A percentile compares a stretch with the other conserved stretches of the same genome.
These are phyloP conservation scores for Diaporthe destruens DNA, from an alignment of 2,329 filamentous ascomycete genomes.

Conservation along the genomic window DNA sequence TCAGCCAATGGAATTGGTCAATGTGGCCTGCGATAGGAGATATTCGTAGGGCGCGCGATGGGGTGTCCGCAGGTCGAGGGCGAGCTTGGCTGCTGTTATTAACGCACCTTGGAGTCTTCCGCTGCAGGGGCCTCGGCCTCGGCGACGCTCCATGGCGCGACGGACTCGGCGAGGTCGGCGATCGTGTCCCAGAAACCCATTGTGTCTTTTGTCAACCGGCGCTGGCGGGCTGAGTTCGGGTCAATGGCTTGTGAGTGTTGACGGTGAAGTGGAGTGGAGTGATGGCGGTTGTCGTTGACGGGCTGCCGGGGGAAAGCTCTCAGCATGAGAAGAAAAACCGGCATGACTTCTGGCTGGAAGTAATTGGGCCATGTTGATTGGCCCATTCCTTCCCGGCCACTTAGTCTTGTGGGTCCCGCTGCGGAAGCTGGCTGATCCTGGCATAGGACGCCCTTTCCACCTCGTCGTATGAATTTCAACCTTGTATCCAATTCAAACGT, in stretches of 20 bases:
- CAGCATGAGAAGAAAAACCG: conserved; percentile 58
- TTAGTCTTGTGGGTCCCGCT: conserved; percentile 4
- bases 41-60: not conserved
- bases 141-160: conserved; percentile 73
- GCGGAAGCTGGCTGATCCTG: conserved; percentile 1
- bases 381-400: conserved; percentile 44
- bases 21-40: not conserved
- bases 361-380: conserved; percentile 65
- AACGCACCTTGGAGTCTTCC: conserved; percentile 69
- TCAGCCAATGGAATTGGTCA: not conserved
- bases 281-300: conserved; percentile 48
- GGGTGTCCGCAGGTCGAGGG: not conserved
- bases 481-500: too few species aligned
- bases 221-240: conserved; percentile 51
- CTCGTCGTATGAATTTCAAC: too few species aligned
- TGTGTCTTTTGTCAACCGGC: conserved; percentile 55
- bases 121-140: conserved; percentile 77
- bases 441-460: not conserved
- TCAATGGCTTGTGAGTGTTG: conserved; percentile 46
- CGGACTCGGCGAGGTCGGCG: conserved; percentile 74
- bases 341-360: conserved; percentile 23
- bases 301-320: conserved; percentile 52
- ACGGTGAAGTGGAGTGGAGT: conserved; percentile 47
- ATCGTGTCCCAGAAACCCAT: conserved; percentile 78
- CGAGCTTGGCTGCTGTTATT: conserved; percentile 20